Evolutionary conservation across 2,329 filamentous ascomycete genomes (phyloP), one percentile per base, ranked within the genome.

Genomic region (Alternaria sp.): DNA sequence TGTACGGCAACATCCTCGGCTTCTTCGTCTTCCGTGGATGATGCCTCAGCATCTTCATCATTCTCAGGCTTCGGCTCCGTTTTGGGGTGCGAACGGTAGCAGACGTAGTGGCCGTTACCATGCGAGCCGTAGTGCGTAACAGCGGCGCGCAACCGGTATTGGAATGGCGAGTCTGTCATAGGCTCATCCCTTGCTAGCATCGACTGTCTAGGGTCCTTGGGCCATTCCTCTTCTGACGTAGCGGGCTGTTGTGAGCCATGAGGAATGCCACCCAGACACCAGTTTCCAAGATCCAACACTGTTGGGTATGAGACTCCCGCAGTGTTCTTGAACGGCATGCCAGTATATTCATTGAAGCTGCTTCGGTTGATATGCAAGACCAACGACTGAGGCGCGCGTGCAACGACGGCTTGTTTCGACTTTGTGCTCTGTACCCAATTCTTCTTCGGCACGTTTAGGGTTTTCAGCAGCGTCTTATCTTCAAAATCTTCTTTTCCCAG

Each of bases 51-150:
- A 7, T 57, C 55, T 20, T 54, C 54, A 43, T 22, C 22, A 9
- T 32, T 38, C 24, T 54, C 26, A 51, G 56, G 16, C 42, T 39
- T 46, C 24, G 51, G 46, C 12, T 20, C 26, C 20, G 16, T 18
- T 32, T 42, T 63, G 20, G 87, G 84, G 71, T 92, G 89, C 71
- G 90, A 91, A 52, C 92, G 87, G 77, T 95, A 97, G 75, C 93
- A 96, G 39, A 97, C 89, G 70, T 99, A 98, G 79, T 99, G 95
- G 0, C 95, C 95, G 70, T 96, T 97, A 63, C 97, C 93, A 76
- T 98, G 95, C 32, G 91, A 86, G 4, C 95, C 95, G 63, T 91
- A 92, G 75, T 98, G 95, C 1, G 93, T 95, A 9, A 98, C 87
- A 0, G 94, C 91, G 30, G 94, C 93, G 54, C 91, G 87, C 16